Evolutionary conservation across 345 rosid genomes (phyloP), one percentile per base, ranked within the genome.

Genomic region (Linum trigynum): DNA sequence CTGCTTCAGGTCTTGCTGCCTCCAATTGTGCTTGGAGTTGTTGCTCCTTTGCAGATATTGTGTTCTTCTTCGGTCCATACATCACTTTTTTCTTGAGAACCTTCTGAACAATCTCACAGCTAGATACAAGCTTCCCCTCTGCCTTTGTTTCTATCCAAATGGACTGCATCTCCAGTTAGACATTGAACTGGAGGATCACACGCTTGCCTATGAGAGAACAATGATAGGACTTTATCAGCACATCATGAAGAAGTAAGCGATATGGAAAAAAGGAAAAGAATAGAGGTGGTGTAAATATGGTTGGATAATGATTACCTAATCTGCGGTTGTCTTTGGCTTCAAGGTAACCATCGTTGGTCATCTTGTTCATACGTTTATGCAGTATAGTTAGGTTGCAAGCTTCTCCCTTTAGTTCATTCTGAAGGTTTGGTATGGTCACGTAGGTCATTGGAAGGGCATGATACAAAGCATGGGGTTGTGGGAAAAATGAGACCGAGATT

Each of bases 401-500:
- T 76, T 86, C 87, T 66, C 92, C 91, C 8, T 82, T 81, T 67
- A 94, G 81, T 89, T 82, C 81, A 71, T 60, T 80, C 70, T 83
- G 96, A 71, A 94, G 96, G 83, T 83, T 88, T 59, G 86, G 38
- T 51, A 78, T 59, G 1, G 92, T 85, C 64, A 91, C 82, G 64
- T 85, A 85, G 14, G 79, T 76, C 99, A 94, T 75, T 1, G 87
- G 92, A 74, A 94, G 99, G 74, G 85, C 81, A 59, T 88, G 88
- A 77, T 77, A 88, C 68, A 94, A 68, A 63, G 95, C 99, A 96
- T 88, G n/a, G n/a, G n/a, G n/a, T n/a, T n/a, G n/a, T n/a, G n/a
- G 78, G 51, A 15, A 57, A 64, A 45, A 10, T 59, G 69, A 75
- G 45, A 69, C 63, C 66, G 61, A 14, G 58, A 55, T 63, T 38